These are phyloP conservation scores for Juglanconis oblonga DNA, from an alignment of 2,329 filamentous ascomycete genomes.

Conservation along the genomic window DNA sequence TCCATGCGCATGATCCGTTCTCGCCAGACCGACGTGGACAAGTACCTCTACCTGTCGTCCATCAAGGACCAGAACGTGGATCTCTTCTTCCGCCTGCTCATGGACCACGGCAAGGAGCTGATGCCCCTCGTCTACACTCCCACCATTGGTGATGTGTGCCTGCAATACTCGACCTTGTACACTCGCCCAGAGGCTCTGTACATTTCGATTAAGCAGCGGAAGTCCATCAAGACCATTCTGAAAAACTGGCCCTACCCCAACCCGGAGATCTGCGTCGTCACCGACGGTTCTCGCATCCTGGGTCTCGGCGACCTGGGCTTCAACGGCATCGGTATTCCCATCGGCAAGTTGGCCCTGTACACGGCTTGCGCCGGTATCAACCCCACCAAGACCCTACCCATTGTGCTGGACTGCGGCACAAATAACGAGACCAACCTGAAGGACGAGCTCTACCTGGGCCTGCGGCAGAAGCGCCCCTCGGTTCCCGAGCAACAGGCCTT, in stretches of 20 bases:
- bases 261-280: slow-evolving; percentile 95
- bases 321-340: slow-evolving; percentile 95
- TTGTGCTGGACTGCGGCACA: slow-evolving; percentile 65
- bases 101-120: slow-evolving; percentile 72
- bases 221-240: slow-evolving; percentile 83
- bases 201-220: slow-evolving; percentile 91
- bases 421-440: slow-evolving; percentile 64
- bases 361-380: slow-evolving; percentile 93
- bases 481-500: slow-evolving; percentile 81
- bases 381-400: slow-evolving; percentile 76
- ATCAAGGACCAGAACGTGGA: slow-evolving; percentile 74
- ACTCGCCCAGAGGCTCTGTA: slow-evolving; percentile 94
- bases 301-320: slow-evolving; percentile 93
- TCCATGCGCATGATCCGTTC: slow-evolving; percentile 73
- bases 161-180: slow-evolving; percentile 94
- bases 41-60: slow-evolving; percentile 77
- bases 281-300: slow-evolving; percentile 88
- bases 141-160: slow-evolving; percentile 91
- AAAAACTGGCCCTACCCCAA: slow-evolving; percentile 87
- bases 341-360: slow-evolving; percentile 94
- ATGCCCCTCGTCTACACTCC: slow-evolving; percentile 86
- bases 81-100: slow-evolving; percentile 79
- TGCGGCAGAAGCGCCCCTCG: slow-evolving; percentile 76
- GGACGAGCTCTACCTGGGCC: slow-evolving; percentile 82
- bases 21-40: slow-evolving; percentile 70